Base-by-base conservation (phyloP, 2,329 filamentous ascomycete genomes). In the Cylindrodendrum hubeiense region DNA sequence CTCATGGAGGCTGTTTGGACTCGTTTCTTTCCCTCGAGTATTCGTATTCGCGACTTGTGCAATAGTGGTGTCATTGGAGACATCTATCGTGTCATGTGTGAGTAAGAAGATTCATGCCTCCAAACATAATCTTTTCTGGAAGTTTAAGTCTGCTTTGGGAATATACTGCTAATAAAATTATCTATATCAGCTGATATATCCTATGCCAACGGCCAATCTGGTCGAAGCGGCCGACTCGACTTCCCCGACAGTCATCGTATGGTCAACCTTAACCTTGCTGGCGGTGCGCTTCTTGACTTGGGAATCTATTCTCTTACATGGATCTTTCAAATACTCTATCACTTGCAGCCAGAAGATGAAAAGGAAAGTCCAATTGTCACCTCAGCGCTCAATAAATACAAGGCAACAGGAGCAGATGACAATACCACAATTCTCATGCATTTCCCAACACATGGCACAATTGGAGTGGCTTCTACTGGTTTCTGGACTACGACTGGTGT, bases 1-100 rank as follows among this genome's bases (percentile, higher is more conserved):
- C 81, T 95, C 66, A 94, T 95, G 92, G 93, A 95, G 81, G 93
- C 93, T 46, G 93, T 97, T 21, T 97, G 94, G 94, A 97, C 93
- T 37, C 86, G 94, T 63, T 96, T 91, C 82, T 96, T 97, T 82
- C 94, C 94, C 2, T 82, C 97, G 12, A 95, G 92, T 74, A 87
- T 94, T 77, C 89, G 93, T 77, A 83, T 94, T 39, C 84, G 92
- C 53, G 89, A 95, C 74, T 81, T 94, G 62, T 83, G 89, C 54
- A 72, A 80, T 60, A 80, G 81, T 2, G 87, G 86, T 28, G 81
- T 82, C 68, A 86, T 89, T 69, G 90, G 90, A 4, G 83, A 83
- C 21, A 87, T 92, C 53, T 89, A 88, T 70, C 87, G 90, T 65
- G 87, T 87, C 33, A 77, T 85, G 60, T 83, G 85, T 86, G 71